A percentile compares a stretch with the other conserved stretches of the same genome.
phyloP scores from a whole-genome alignment of 2,329 filamentous ascomycete genomes.

The Penicillium sp. region DNA sequence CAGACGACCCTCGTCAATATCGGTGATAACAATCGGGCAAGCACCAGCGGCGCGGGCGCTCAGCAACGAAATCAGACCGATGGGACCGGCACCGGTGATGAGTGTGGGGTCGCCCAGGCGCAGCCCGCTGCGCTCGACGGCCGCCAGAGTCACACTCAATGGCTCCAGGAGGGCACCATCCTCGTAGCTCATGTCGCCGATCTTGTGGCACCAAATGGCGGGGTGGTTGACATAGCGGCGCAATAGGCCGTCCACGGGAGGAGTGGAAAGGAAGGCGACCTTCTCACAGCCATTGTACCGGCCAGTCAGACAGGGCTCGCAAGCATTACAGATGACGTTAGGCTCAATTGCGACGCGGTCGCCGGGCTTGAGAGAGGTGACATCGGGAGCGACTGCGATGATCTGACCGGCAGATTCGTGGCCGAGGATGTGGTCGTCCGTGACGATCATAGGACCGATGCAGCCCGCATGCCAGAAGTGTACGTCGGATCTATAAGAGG shows the following conservation, averaged over 20 bases:
- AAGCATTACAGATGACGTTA: constrained; percentile 87
- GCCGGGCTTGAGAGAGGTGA: constrained; percentile 75
- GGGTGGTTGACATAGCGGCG: constrained; percentile 94
- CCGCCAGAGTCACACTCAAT: constrained; percentile 83
- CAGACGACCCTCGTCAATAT: constrained; percentile 85
- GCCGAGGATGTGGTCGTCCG: constrained; percentile 84
- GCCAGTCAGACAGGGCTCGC: constrained; percentile 87
- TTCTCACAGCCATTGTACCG: constrained; percentile 93
- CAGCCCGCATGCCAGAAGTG: constrained; percentile 97
- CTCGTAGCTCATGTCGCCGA: constrained; percentile 88
- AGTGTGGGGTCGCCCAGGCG: constrained; percentile 83
- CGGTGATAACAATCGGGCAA: constrained; percentile 88
- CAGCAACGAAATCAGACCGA: constrained; percentile 84
- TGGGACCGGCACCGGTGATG: constrained; percentile 90
- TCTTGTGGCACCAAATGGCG: constrained; percentile 94
- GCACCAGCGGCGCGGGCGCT: constrained; percentile 86
- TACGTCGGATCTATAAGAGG: constrained; percentile 73
- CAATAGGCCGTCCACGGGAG: constrained; percentile 82
- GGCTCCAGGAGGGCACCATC: constrained; percentile 90
- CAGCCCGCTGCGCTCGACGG: constrained; percentile 79
- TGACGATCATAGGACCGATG: constrained; percentile 95
- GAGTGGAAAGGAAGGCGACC: constrained; percentile 86
- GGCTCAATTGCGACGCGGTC: constrained; percentile 94
- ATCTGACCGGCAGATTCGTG: constrained; percentile 84
- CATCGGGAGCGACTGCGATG: constrained; percentile 73